These are phyloP conservation scores for Plasmodium yoelii DNA, from an alignment of 169 alveolate genomes.

Conservation along the genomic window DNA sequence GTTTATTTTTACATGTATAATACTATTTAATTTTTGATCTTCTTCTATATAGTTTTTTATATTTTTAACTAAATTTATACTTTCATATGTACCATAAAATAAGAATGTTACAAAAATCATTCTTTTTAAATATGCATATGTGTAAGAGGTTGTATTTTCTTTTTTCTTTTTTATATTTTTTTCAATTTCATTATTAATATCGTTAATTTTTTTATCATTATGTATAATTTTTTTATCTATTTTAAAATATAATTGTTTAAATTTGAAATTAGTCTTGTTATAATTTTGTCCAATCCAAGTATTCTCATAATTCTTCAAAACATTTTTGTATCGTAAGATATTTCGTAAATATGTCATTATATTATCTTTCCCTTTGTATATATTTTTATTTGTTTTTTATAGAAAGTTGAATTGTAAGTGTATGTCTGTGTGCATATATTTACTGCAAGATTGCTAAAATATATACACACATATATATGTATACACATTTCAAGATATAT, in stretches of 20 bases:
- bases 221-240: neutral
- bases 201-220: neutral
- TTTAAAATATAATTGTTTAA: no score
- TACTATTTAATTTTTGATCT: neutral
- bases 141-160: neutral
- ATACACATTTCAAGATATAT: no score
- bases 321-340: neutral
- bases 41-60: constrained; percentile 7
- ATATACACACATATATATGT: no score
- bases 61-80: constrained; percentile 15
- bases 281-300: neutral
- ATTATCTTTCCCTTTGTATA: neutral
- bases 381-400: no score
- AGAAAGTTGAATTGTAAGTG: no score
- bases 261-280: neutral
- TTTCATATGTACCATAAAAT: constrained; percentile 33
- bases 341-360: neutral
- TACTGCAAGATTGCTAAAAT: no score
- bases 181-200: neutral
- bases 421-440: no score
- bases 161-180: constrained; percentile 28
- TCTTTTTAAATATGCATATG: neutral
- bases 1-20: constrained; percentile 26
- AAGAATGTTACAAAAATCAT: constrained; percentile 9
- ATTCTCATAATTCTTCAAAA: neutral